phyloP scores from a whole-genome alignment of 2,329 filamentous ascomycete genomes.

The Rhynchosporium secalis region DNA sequence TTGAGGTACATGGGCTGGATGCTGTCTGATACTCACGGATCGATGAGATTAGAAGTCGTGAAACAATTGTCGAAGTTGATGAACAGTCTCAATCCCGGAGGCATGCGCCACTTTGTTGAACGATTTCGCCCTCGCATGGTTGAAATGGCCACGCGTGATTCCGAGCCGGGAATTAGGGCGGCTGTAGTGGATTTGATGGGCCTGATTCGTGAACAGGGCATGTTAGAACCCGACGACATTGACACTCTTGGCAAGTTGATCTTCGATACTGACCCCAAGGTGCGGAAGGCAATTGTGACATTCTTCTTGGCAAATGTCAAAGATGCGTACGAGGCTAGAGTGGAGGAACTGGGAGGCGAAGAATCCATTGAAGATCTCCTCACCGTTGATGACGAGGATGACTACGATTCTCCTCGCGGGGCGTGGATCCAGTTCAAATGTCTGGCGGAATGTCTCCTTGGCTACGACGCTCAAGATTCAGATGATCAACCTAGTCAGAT shows the following conservation, averaged over 20 bases:
- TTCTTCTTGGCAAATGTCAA: slow-evolving; percentile 90
- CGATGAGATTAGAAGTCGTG: slow-evolving; percentile 81
- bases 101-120: slow-evolving; percentile 87
- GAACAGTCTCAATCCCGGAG: slow-evolving; percentile 72
- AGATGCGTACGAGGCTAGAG: slow-evolving; percentile 74
- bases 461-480: slow-evolving; percentile 73
- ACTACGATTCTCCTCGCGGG: slow-evolving; percentile 72
- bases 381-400: slow-evolving; percentile 69
- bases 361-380: slow-evolving; percentile 76
- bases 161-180: slow-evolving; percentile 77
- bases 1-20: slow-evolving; percentile 95
- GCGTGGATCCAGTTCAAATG: slow-evolving; percentile 94
- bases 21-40: slow-evolving; percentile 74
- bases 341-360: slow-evolving; percentile 82
- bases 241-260: slow-evolving; percentile 84
- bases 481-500: slow-evolving; percentile 55
- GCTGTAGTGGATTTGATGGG: slow-evolving; percentile 81
- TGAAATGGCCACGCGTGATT: slow-evolving; percentile 87
- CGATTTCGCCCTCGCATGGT: slow-evolving; percentile 83
- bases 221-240: slow-evolving; percentile 89
- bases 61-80: slow-evolving; percentile 80
- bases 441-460: slow-evolving; percentile 77
- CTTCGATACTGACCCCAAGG: slow-evolving; percentile 80
- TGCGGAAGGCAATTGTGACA: slow-evolving; percentile 83
- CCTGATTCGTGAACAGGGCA: slow-evolving; percentile 75